Evolutionary conservation across 169 alveolate genomes (phyloP).

Genomic region (Eimeria praecox): DNA sequence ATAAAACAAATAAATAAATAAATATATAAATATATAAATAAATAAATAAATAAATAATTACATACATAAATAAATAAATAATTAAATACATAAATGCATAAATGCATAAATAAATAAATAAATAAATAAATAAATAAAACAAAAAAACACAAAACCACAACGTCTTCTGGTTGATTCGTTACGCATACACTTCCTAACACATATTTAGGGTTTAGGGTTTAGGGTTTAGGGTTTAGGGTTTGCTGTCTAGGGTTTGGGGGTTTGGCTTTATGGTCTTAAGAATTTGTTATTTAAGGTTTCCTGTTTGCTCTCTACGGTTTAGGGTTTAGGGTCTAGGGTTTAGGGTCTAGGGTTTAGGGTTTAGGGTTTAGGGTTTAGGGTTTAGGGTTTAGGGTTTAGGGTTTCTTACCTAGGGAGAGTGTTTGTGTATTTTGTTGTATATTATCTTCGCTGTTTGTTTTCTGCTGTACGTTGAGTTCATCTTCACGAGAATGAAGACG

Average conservation of each 20-base stretch:
- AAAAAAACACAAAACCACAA: not conserved
- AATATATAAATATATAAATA: not conserved
- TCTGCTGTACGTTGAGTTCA: not conserved
- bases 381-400: slow-evolving; percentile 39
- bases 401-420: not conserved
- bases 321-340: not conserved
- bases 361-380: not conserved
- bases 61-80: too few species aligned
- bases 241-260: not conserved
- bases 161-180: not conserved
- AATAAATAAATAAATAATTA: not conserved
- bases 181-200: too few species aligned
- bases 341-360: too few species aligned
- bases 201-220: not conserved
- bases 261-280: not conserved
- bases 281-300: not conserved
- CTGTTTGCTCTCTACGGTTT: not conserved
- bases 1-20: not conserved
- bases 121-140: too few species aligned
- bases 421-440: not conserved
- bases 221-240: not conserved
- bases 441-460: not conserved
- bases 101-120: too few species aligned
- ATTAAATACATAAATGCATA: not conserved
- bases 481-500: not conserved